Conservation (phyloP, 306 rosid species). For the Sophora flavescens region DNA sequence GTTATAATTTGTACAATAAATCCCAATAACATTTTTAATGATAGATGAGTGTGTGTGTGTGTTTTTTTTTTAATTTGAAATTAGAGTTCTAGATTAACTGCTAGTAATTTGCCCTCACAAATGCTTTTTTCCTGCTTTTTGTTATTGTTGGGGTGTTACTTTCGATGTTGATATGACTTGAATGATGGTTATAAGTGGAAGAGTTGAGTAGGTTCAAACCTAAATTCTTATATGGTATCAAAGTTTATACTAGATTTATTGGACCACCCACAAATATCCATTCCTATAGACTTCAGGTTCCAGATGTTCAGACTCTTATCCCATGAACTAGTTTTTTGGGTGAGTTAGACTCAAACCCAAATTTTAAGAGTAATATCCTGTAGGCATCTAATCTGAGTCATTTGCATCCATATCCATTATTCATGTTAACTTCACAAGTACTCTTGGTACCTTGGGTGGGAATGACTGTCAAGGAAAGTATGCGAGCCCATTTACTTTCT, state of each 20-base stretch:
- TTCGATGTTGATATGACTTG: too few relatives aligned
- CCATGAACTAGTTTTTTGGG: too few relatives aligned
- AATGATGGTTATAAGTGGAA: too few relatives aligned
- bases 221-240: too few relatives aligned
- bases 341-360: too few relatives aligned
- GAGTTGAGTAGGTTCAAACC: too few relatives aligned
- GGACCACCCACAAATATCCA: too few relatives aligned
- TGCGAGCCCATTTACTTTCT: not conserved
- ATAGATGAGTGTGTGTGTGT: not conserved
- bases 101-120: not conserved
- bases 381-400: not conserved
- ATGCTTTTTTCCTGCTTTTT: not conserved
- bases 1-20: not conserved
- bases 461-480: not conserved
- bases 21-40: too few relatives aligned
- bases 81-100: not conserved
- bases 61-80: not conserved
- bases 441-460: not conserved
- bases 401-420: constrained; percentile 15
- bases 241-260: too few relatives aligned
- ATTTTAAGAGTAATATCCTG: not conserved
- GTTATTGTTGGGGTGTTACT: too few relatives aligned
- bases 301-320: too few relatives aligned
- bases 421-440: constrained; percentile 41
- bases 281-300: too few relatives aligned